These are phyloP conservation scores for Dendrobium officinale DNA, from an alignment of 106 monocot genomes.

Conservation along the genomic window DNA sequence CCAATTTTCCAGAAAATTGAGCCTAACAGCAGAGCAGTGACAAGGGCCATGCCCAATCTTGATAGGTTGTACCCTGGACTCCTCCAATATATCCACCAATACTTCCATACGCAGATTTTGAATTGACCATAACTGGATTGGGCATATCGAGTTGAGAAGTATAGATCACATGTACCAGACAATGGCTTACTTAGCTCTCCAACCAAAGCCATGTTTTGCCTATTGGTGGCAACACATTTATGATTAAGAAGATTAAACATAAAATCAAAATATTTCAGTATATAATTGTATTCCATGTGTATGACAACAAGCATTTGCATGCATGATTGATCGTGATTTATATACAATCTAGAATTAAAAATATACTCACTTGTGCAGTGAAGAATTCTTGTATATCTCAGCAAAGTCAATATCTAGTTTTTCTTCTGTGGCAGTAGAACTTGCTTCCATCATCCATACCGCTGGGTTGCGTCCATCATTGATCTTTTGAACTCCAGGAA, in stretches of 20 bases:
- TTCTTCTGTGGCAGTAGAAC: slow-evolving; percentile 46
- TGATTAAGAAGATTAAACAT: background rate
- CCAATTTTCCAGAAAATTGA: slow-evolving; percentile 63
- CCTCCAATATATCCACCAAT: slow-evolving; percentile 57
- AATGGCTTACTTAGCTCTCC: slow-evolving; percentile 40
- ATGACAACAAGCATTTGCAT: background rate
- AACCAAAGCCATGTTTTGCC: slow-evolving; percentile 48
- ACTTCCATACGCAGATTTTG: slow-evolving; percentile 57
- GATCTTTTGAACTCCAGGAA: slow-evolving; percentile 68
- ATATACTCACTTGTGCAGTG: slow-evolving; percentile 31
- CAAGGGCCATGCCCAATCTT: slow-evolving; percentile 31
- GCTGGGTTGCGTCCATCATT: slow-evolving; percentile 65
- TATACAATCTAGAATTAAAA: background rate
- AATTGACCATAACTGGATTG: slow-evolving; percentile 29
- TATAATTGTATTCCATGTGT: background rate
- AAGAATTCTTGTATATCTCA: slow-evolving; percentile 38
- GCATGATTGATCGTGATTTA: background rate
- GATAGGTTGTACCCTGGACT: slow-evolving; percentile 46
- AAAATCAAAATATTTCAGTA: background rate
- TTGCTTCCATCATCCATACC: slow-evolving; percentile 73
- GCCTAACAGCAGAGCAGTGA: slow-evolving; percentile 8
- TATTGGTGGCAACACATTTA: slow-evolving; percentile 9
- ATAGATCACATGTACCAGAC: slow-evolving; percentile 27
- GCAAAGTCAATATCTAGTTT: slow-evolving; percentile 53
- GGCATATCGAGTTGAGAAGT: slow-evolving; percentile 34